These are phyloP conservation scores for Fomitiporia mediterranea DNA, from an alignment of 1,284 basidiomycete species.

Conservation along the genomic window DNA sequence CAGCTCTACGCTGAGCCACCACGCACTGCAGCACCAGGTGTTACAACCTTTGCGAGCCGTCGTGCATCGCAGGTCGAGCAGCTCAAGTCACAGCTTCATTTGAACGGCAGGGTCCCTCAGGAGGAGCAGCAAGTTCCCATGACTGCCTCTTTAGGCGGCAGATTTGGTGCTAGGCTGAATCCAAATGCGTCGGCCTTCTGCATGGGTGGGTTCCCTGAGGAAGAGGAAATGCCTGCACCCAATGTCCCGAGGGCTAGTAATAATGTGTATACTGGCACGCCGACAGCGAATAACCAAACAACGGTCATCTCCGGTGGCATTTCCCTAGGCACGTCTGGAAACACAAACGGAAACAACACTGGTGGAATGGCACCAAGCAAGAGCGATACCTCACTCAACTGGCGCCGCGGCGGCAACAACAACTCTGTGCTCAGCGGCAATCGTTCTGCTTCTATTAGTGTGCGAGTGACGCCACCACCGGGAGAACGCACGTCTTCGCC, in stretches of 20 bases:
- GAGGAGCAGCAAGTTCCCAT: conserved; percentile 63
- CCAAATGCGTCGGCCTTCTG: conserved; percentile 47
- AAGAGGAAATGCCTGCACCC: conserved; percentile 39
- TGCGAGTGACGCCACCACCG: conserved; percentile 69
- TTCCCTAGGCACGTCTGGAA: conserved; percentile 49
- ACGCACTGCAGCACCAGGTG: conserved; percentile 58
- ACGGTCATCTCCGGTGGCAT: conserved; percentile 70
- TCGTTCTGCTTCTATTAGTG: conserved; percentile 48
- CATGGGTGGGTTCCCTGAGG: conserved; percentile 34
- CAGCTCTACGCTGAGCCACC: conserved; percentile 36
- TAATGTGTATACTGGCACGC: conserved; percentile 30
- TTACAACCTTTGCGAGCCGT: conserved; percentile 59
- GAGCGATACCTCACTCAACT: conserved; percentile 69
- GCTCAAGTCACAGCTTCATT: conserved; percentile 47
- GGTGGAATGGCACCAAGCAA: conserved; percentile 48
- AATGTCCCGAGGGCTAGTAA: too few relatives aligned
- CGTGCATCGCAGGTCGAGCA: conserved; percentile 63
- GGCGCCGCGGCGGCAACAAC: conserved; percentile 69
- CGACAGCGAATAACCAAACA: conserved; percentile 53
- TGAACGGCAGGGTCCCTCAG: conserved; percentile 33
- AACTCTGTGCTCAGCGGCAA: conserved; percentile 66
- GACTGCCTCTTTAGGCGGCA: conserved; percentile 72
- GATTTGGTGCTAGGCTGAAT: conserved; percentile 51
- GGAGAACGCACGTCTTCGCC: conserved; percentile 52
- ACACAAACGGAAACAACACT: conserved; percentile 7